Percentiles rank a stretch among this genome's conserved stretches.
phyloP scores from a whole-genome alignment of 352 stramenopile genomes.

The Phytophthora sojae region DNA sequence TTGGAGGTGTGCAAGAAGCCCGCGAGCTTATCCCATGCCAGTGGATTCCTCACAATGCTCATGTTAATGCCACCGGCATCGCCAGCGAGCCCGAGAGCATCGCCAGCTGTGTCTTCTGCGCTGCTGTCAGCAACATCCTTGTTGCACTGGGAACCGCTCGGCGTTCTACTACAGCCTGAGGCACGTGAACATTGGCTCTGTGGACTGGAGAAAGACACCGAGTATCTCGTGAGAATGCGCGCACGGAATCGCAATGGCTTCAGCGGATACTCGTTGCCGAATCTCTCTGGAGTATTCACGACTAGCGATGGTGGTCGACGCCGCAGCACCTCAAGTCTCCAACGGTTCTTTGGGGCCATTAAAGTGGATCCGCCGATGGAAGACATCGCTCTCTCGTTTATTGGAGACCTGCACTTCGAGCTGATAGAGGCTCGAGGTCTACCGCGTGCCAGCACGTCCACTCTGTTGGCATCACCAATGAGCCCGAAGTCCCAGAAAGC shows the following conservation, averaged over 20 bases:
- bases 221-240: slow-evolving; percentile 72
- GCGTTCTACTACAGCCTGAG: slow-evolving; percentile 54
- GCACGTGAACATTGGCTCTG: slow-evolving; percentile 68
- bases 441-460: neutral
- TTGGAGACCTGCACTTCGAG: slow-evolving; percentile 68
- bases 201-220: slow-evolving; percentile 56
- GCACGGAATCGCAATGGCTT: slow-evolving; percentile 69
- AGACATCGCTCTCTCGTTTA: slow-evolving; percentile 48
- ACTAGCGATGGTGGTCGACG: slow-evolving; percentile 37
- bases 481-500: neutral
- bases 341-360: slow-evolving; percentile 36
- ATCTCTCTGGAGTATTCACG: slow-evolving; percentile 53
- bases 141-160: slow-evolving; percentile 61
- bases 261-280: slow-evolving; percentile 62
- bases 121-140: slow-evolving; percentile 49
- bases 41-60: slow-evolving; percentile 60
- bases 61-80: slow-evolving; percentile 49
- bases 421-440: slow-evolving; percentile 57
- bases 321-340: slow-evolving; percentile 29
- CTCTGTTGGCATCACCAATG: neutral
- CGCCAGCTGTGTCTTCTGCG: slow-evolving; percentile 27
- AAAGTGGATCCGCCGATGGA: slow-evolving; percentile 33
- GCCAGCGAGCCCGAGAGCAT: slow-evolving; percentile 25
- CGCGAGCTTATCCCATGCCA: slow-evolving; percentile 48
- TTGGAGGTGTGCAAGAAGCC: slow-evolving; percentile 74